These are phyloP conservation scores for Botryococcus braunii DNA, from an alignment of 163 green algal genomes.

Conservation along the genomic window DNA sequence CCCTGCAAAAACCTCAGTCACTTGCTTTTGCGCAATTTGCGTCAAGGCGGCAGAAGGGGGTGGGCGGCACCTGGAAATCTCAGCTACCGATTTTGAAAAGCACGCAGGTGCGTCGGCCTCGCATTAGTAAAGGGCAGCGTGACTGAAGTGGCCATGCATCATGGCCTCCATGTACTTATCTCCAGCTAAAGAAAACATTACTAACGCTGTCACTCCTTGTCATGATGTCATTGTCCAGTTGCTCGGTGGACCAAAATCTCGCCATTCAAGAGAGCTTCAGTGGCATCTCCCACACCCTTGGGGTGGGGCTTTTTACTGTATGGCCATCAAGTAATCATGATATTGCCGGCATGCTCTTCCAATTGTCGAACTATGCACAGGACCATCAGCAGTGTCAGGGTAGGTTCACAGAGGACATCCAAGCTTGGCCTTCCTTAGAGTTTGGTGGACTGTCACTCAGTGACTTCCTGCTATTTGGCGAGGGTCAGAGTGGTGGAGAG, in stretches of 20 bases:
- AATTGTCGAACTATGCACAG: too few relatives aligned
- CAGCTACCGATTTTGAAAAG: slow-evolving; percentile 66
- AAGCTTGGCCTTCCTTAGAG: too few relatives aligned
- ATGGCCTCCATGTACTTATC: not conserved
- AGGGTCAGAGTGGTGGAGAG: not conserved
- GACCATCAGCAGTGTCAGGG: too few relatives aligned
- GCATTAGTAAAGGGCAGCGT: not conserved
- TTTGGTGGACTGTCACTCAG: not conserved
- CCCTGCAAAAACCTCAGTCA: slow-evolving; percentile 20
- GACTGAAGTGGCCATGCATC: not conserved
- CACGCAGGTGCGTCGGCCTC: slow-evolving; percentile 28
- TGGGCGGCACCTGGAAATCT: slow-evolving; percentile 21
- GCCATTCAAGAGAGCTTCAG: too few relatives aligned
- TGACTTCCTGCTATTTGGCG: not conserved
- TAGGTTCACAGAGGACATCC: too few relatives aligned
- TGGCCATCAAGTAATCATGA: too few relatives aligned
- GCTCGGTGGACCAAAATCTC: too few relatives aligned
- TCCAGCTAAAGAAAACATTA: not conserved
- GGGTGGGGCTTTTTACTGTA: too few relatives aligned
- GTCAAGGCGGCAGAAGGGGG: not conserved
- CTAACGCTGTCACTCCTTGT: not conserved
- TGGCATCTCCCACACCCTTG: not conserved
- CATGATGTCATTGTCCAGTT: not conserved
- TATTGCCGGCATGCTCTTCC: too few relatives aligned
- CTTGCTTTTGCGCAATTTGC: slow-evolving; percentile 16